phyloP scores from a whole-genome alignment of 768 basidiomycete species.

The Ramaria sp. region DNA sequence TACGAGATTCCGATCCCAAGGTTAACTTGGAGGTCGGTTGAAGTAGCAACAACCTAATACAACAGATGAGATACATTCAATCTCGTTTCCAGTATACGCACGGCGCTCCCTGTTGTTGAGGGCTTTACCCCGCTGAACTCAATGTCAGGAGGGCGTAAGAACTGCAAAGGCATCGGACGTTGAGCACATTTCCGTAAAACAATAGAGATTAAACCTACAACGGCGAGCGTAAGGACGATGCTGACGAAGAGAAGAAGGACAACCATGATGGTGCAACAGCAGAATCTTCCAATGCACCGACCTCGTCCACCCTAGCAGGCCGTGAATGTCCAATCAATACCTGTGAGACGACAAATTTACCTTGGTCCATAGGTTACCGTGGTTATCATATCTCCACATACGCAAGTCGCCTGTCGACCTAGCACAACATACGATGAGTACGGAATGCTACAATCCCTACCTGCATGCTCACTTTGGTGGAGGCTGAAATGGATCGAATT shows the following conservation, averaged over 20 bases:
- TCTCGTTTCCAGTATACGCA: conserved; percentile 19
- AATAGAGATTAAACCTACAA: conserved; percentile 37
- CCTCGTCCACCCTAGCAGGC: conserved; percentile 44
- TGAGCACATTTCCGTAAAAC: no score
- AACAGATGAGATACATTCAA: neutral
- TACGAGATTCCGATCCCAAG: conserved; percentile 64
- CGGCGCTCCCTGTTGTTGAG: conserved; percentile 33
- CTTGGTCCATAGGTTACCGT: conserved; percentile 62
- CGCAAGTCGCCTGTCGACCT: conserved; percentile 17
- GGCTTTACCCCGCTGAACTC: conserved; percentile 38
- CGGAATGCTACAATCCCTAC: neutral
- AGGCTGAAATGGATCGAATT: conserved; percentile 5
- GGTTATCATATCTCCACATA: conserved; percentile 36
- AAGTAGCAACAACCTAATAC: conserved; percentile 27
- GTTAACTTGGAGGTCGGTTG: conserved; percentile 41
- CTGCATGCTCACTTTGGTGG: conserved; percentile 7
- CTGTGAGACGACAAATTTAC: conserved; percentile 22
- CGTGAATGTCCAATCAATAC: neutral
- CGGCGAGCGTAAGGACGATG: conserved; percentile 52
- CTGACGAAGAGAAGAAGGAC: conserved; percentile 51
- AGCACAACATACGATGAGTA: neutral
- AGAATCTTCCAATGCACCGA: conserved; percentile 57
- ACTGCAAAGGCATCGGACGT: conserved; percentile 30
- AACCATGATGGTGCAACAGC: conserved; percentile 65
- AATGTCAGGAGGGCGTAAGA: conserved; percentile 67